Evolutionary conservation across 2,329 filamentous ascomycete genomes (phyloP).

Genomic region (Stachybotrys chlorohalonatus): DNA sequence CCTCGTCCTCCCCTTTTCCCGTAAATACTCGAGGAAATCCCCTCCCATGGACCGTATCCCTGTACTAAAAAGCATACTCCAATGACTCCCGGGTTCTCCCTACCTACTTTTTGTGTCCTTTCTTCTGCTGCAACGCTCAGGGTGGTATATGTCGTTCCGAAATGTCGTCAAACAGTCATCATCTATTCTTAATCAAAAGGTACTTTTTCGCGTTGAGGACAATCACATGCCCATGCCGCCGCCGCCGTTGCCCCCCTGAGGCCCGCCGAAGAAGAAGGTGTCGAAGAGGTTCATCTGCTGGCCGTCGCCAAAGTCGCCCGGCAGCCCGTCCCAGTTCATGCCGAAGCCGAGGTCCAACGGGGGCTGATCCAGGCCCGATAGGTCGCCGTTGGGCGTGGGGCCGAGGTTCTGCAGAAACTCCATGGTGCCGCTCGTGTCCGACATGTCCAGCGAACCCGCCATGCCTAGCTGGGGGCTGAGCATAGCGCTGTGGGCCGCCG

Average conservation of each 20-base stretch:
- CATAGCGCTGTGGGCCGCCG: conserved; percentile 25
- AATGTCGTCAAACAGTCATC: background rate
- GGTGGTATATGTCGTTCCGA: background rate
- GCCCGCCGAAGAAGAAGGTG: conserved; percentile 61
- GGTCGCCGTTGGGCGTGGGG: conserved; percentile 19
- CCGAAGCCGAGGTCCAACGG: conserved; percentile 56
- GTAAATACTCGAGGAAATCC: too few relatives aligned
- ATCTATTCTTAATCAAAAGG: background rate
- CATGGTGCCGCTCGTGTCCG: conserved; percentile 39
- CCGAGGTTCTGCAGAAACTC: conserved; percentile 44
- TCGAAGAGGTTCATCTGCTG: conserved; percentile 61
- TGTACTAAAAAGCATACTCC: too few relatives aligned
- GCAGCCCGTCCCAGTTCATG: conserved; percentile 53
- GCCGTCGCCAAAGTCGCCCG: conserved; percentile 53
- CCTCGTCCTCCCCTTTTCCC: too few relatives aligned
- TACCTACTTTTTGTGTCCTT: background rate
- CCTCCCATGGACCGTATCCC: too few relatives aligned
- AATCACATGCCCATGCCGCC: conserved; percentile 16
- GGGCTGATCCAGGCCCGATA: conserved; percentile 28
- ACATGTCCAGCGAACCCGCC: conserved; percentile 27
- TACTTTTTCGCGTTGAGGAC: background rate
- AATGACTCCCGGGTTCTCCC: too few relatives aligned
- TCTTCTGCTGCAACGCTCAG: background rate
- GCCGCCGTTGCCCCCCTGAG: conserved; percentile 21
- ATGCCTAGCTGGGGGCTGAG: conserved; percentile 22